These are phyloP conservation scores for Candolleomyces aberdarensis DNA, from an alignment of 768 basidiomycete species.

Conservation along the genomic window DNA sequence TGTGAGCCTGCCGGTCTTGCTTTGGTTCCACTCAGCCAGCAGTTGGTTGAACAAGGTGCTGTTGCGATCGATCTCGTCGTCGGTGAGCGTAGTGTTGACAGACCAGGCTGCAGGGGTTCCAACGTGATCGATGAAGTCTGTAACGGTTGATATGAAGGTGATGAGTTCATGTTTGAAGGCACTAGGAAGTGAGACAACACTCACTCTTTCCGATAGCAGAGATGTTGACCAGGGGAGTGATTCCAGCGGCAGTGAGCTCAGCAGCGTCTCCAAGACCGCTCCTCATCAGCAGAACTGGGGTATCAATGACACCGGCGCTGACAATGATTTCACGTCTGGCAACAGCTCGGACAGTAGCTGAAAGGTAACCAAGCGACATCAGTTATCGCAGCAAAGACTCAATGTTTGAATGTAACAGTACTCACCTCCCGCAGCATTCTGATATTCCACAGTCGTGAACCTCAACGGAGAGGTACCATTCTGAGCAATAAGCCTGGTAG, in stretches of 20 bases:
- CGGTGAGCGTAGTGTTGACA: neutral
- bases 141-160: neutral
- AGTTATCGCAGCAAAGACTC: neutral
- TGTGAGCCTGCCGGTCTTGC: slow-evolving; percentile 19
- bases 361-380: neutral
- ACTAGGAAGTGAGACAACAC: neutral
- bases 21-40: slow-evolving; percentile 15
- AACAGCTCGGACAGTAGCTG: neutral
- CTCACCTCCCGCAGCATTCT: slow-evolving; percentile 4
- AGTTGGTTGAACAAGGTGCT: slow-evolving; percentile 4
- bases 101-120: neutral
- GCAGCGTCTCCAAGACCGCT: slow-evolving; percentile 31
- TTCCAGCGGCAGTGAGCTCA: slow-evolving; percentile 18
- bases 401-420: neutral
- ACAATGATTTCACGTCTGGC: slow-evolving; percentile 36
- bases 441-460: slow-evolving; percentile 21
- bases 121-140: slow-evolving; percentile 28
- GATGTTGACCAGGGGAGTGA: slow-evolving; percentile 24
- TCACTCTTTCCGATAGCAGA: slow-evolving; percentile 33
- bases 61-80: slow-evolving; percentile 3
- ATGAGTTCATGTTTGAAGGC: neutral
- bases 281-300: slow-evolving; percentile 26
- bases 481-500: slow-evolving; percentile 22
- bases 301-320: slow-evolving; percentile 33
- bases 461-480: slow-evolving; percentile 10